A percentile compares a stretch with the other conserved stretches of the same genome.
Evolutionary conservation across 441 rosid species (phyloP).

Genomic region (Pelargonium myrrhifolium): DNA sequence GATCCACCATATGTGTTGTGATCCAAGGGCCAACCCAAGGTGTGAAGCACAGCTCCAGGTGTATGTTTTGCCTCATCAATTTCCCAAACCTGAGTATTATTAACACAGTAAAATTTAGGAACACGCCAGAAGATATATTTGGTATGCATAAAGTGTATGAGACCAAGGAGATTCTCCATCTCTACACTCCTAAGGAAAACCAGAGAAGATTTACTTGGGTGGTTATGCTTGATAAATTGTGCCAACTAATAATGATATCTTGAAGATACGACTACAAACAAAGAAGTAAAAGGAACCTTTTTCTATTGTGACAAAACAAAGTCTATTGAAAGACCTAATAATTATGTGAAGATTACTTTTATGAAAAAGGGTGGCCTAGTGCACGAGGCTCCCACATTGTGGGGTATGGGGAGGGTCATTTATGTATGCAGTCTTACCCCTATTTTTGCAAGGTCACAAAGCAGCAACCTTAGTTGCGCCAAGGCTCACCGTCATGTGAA

Average conservation of each 20-base stretch:
- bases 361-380: not conserved
- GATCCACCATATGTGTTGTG: slow-evolving; percentile 88
- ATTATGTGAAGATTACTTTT: not conserved
- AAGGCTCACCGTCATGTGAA: too few species aligned
- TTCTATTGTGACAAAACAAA: not conserved
- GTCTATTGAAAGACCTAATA: not conserved
- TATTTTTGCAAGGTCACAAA: too few species aligned
- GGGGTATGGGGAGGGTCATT: not conserved
- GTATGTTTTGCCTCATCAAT: slow-evolving; percentile 74
- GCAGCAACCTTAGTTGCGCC: too few species aligned
- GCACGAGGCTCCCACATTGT: not conserved
- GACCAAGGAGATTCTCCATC: slow-evolving; percentile 10
- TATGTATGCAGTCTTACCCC: too few species aligned
- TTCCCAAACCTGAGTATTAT: slow-evolving; percentile 74
- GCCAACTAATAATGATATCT: not conserved
- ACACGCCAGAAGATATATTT: not conserved
- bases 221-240: not conserved
- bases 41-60: slow-evolving; percentile 81
- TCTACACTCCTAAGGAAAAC: not conserved
- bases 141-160: not conserved
- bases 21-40: slow-evolving; percentile 93
- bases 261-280: not conserved
- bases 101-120: slow-evolving; percentile 1
- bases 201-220: not conserved
- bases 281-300: not conserved